Evolutionary conservation across 768 basidiomycete genomes (phyloP), one percentile per base, ranked within the genome.

Genomic region (Lactarius sp.): DNA sequence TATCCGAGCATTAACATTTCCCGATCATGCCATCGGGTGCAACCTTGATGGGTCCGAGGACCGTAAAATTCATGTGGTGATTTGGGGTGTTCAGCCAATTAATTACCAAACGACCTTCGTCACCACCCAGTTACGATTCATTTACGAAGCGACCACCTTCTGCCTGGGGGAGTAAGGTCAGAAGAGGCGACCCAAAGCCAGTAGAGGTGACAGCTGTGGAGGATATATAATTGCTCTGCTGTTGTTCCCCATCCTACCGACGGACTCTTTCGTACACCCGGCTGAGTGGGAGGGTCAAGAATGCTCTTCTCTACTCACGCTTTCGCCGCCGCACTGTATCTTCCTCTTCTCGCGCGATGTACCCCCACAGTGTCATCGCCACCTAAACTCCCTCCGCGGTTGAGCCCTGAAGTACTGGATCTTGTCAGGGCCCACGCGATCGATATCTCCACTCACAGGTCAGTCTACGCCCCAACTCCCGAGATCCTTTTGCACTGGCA

Each of bases 361-460:
- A 1, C 39, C 9, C 53, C 47, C 18, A 18, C 59, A 10, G 2
- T 13, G 33, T 22, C 37, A 14, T 34, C 53, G 12, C 13, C 9
- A 2, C 36, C 6, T 8, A 8, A 12, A 18, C 34, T 60, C 8
- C 63, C 59, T 31, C 39, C 39, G 0, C 16, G 41, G 22, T 16
- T 64, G 22, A 34, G 33, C 12, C 13, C 46, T 33, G 1, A 44
- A 27, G 51, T 6, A 27, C 33, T 64, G 47, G 1, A 7, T 14
- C 59, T 50, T 0, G 53, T 64, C 41, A 47, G 59, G 16, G 33
- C 18, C 18, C 51, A 64, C 33, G 63, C 63, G 18, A 56, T 64
- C 54, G 31, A 37, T 2, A 64, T 55, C 12, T 64, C 63, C 6
- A 60, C 44, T 36, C 51, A 50, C 18, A 67, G 66, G 66, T 67